Base-by-base conservation (phyloP, 345 rosid species). In the Eucalyptus sp. region DNA sequence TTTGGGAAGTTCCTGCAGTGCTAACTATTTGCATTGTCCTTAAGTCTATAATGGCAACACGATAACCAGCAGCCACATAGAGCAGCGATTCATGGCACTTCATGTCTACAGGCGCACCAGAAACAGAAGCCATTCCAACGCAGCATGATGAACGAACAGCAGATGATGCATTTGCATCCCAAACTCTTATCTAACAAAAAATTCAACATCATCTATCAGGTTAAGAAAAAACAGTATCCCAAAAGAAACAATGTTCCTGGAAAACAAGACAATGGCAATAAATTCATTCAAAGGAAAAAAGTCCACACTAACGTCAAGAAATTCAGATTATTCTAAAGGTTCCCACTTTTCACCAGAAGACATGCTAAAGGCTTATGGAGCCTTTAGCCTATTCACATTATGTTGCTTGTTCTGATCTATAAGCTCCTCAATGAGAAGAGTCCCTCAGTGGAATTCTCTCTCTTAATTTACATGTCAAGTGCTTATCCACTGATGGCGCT, bases 1-100 rank as follows among this genome's bases (percentile, higher is more conserved):
- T 90, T 62, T 87, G 90, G 87, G 60, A 62, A 83, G 89, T 62
- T 86, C 94, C 94, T 14, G 90, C 87, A 87, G 91, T 90, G 86
- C 56, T 86, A 71, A 93, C 96, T 92, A 91, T 94, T 88, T 89
- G 93, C 96, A 95, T 94, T 86, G 96, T 94, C 92, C 98, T 95
- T 86, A 96, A 89, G 92, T 96, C 97, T 86, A 96, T 89, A 54
- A 91, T 60, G 31, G 89, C 89, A 81, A 95, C 95, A 87, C 94
- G 92, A 84, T 92, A 92, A 88, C 97, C 95, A 52, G 97, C 91
- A 80, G 97, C 98, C 91, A 96, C 90, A 91, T 94, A 95, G 43
- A 96, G 93, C 89, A 95, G 89, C 2, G 95, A 92, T 86, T 94
- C 98, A 87, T 92, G 91, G 91, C 97, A 94, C 89, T 90, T 92